Evolutionary conservation across 768 basidiomycete genomes (phyloP).

Genomic region (Strobilomyces echinocephalus): DNA sequence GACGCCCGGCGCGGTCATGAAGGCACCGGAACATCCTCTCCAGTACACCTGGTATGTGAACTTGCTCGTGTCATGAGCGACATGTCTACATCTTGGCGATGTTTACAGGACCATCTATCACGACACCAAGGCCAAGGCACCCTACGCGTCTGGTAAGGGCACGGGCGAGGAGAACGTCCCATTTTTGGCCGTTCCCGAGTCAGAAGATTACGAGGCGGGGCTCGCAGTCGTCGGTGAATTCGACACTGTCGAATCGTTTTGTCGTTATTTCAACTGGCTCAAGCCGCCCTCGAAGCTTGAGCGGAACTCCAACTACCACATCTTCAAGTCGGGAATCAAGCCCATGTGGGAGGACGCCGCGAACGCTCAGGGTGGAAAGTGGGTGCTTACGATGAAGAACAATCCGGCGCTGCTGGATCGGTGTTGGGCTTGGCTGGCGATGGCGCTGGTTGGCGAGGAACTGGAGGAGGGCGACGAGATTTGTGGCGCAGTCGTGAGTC

Average conservation of each 20-base stretch:
- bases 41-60: conserved; percentile 68
- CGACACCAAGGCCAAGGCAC: conserved; percentile 74
- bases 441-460: conserved; percentile 75
- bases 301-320: conserved; percentile 88
- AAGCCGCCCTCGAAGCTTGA: conserved; percentile 87
- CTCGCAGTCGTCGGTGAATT: conserved; percentile 86
- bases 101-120: conserved; percentile 78
- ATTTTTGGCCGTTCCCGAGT: conserved; percentile 50
- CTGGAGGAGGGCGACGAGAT: conserved; percentile 69
- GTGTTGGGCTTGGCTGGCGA: conserved; percentile 86
- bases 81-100: background rate
- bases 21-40: conserved; percentile 74
- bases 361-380: conserved; percentile 89
- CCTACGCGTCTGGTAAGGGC: conserved; percentile 23
- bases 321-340: conserved; percentile 92
- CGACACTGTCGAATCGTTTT: conserved; percentile 85
- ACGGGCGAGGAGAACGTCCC: conserved; percentile 25
- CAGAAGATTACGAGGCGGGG: conserved; percentile 78
- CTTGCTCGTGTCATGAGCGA: background rate
- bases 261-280: conserved; percentile 91
- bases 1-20: conserved; percentile 68
- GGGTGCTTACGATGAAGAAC: conserved; percentile 91
- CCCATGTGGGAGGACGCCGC: conserved; percentile 98
- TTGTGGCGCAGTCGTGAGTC: conserved; percentile 82
- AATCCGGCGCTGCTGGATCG: conserved; percentile 75